Percentiles rank a stretch among this genome's conserved stretches.
Conservation (phyloP, 176 grass and related monocot species). For the Ensete glaucum region DNA sequence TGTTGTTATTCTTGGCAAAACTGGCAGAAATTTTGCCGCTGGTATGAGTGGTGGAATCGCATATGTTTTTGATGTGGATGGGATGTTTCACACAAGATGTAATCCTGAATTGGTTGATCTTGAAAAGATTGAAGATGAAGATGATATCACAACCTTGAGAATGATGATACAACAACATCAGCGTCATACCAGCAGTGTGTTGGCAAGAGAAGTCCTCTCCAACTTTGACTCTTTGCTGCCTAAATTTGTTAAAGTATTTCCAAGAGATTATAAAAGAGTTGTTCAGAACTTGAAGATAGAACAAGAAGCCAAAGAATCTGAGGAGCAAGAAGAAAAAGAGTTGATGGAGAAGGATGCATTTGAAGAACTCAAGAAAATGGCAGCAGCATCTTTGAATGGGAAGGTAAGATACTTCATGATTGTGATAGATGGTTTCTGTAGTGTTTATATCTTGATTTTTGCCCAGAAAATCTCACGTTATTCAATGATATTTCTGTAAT, state of each 20-base stretch:
- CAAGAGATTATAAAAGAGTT: constrained; percentile 89
- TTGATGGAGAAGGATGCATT: constrained; percentile 25
- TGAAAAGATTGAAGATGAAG: constrained; percentile 71
- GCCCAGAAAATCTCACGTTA: no score
- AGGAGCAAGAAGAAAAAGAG: constrained; percentile 19
- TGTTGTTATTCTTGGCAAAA: constrained; percentile 85
- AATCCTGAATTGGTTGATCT: constrained; percentile 91
- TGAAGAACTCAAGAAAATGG: constrained; percentile 42
- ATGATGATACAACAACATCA: constrained; percentile 99
- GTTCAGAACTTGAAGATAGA: constrained; percentile 51
- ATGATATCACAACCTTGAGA: constrained; percentile 73
- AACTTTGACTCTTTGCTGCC: constrained; percentile 67
- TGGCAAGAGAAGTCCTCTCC: constrained; percentile 64
- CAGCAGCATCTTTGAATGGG: constrained; percentile 41
- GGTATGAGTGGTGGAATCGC: constrained; percentile 96
- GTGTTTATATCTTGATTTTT: no score
- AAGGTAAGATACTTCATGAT: constrained; percentile 30
- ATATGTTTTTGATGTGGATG: constrained; percentile 89
- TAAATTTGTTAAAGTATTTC: constrained; percentile 90
- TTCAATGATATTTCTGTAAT: background rate
- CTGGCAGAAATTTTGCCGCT: constrained; percentile 95
- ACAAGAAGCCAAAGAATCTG: constrained; percentile 39
- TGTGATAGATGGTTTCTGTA: no score
- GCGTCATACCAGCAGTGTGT: constrained; percentile 50
- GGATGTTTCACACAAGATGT: constrained; percentile 56